Conservation (phyloP, 2,329 filamentous ascomycete species). For the Dothideomycetes sp. region DNA sequence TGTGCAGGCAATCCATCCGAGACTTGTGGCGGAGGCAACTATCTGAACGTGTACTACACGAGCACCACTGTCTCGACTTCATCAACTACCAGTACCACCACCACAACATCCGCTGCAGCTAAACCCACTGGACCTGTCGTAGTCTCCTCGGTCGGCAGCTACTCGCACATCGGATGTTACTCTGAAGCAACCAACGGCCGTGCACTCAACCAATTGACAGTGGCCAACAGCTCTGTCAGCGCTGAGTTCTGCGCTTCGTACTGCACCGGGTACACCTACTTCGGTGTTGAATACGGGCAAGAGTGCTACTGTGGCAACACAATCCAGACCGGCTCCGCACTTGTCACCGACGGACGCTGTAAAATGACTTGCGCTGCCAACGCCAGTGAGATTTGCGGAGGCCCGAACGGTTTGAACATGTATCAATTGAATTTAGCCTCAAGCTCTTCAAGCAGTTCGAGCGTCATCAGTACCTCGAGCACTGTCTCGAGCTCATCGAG, state of each 20-base stretch:
- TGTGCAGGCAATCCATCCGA: slow-evolving; percentile 25
- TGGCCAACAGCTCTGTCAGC: slow-evolving; percentile 26
- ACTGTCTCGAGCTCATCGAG: neutral
- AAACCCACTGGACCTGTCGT: slow-evolving; percentile 15
- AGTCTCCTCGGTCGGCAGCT: slow-evolving; percentile 21
- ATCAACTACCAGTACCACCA: slow-evolving; percentile 2
- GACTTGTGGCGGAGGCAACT: slow-evolving; percentile 24
- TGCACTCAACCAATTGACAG: slow-evolving; percentile 19
- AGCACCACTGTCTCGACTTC: slow-evolving; percentile 11
- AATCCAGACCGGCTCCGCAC: slow-evolving; percentile 5
- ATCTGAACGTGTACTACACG: slow-evolving; percentile 23
- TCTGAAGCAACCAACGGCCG: slow-evolving; percentile 21
- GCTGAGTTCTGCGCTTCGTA: slow-evolving; percentile 30
- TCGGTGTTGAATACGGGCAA: slow-evolving; percentile 29
- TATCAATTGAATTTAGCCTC: slow-evolving; percentile 14
- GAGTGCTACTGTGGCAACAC: slow-evolving; percentile 30
- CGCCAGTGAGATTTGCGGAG: slow-evolving; percentile 24
- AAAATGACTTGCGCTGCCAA: slow-evolving; percentile 21
- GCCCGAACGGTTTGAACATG: slow-evolving; percentile 21
- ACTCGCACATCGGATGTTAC: slow-evolving; percentile 24
- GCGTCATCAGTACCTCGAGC: neutral
- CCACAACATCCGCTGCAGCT: slow-evolving; percentile 7
- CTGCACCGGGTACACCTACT: slow-evolving; percentile 27
- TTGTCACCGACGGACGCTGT: slow-evolving; percentile 16
- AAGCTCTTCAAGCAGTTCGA: neutral